These are phyloP conservation scores for Helotiales sp. DNA, from an alignment of 2,329 filamentous ascomycete species.

Conservation along the genomic window DNA sequence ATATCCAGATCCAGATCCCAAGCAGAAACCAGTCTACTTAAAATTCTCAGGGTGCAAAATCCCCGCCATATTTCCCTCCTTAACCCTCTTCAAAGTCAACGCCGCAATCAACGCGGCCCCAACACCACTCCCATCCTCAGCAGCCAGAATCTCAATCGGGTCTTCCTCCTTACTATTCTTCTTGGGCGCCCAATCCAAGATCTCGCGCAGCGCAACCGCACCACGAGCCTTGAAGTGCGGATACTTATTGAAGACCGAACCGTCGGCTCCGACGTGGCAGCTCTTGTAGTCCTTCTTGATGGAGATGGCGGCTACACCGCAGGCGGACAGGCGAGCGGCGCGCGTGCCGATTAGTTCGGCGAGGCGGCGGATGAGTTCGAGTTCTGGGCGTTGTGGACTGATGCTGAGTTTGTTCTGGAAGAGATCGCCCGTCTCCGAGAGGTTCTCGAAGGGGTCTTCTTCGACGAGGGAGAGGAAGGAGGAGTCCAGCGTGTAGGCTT, in stretches of 20 bases:
- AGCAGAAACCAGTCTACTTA: conserved; percentile 41
- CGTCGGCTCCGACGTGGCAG: conserved; percentile 95
- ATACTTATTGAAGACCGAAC: conserved; percentile 99
- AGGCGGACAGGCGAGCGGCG: conserved; percentile 88
- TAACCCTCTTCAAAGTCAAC: conserved; percentile 67
- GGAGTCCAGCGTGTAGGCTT: conserved; percentile 87
- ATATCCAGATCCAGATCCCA: not conserved
- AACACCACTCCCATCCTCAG: conserved; percentile 97
- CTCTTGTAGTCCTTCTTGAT: conserved; percentile 90
- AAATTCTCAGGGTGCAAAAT: conserved; percentile 70
- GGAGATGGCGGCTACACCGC: conserved; percentile 94
- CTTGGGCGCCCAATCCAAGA: conserved; percentile 89
- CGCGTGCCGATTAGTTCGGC: conserved; percentile 95
- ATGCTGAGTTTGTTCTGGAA: conserved; percentile 80
- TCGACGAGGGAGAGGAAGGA: conserved; percentile 94
- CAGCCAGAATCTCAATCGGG: conserved; percentile 83
- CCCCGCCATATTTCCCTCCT: conserved; percentile 66
- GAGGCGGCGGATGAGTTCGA: conserved; percentile 86
- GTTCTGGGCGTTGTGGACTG: conserved; percentile 74
- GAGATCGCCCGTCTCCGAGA: conserved; percentile 84
- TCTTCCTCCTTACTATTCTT: conserved; percentile 74
- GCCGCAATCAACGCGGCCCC: conserved; percentile 92
- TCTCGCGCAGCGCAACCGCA: conserved; percentile 87
- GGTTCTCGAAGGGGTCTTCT: conserved; percentile 94
- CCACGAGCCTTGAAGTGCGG: conserved; percentile 96